Conservation (phyloP, 257 asterid genomes). For the Solanum peruvianum region DNA sequence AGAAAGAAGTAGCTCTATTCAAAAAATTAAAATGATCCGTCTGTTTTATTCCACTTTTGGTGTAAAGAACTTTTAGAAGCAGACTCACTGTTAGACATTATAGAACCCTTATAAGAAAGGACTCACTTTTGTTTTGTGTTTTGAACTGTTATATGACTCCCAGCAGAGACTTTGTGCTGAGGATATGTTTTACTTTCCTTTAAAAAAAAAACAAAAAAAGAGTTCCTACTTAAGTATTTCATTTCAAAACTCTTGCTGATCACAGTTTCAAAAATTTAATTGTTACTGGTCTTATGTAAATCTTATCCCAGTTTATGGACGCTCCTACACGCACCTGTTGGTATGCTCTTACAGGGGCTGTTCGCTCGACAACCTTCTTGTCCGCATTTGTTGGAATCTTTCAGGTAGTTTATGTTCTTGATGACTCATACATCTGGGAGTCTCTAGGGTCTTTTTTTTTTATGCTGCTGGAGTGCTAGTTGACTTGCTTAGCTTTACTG, state of each 20-base stretch:
- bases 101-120: not conserved
- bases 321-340: slow-evolving; percentile 83
- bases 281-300: not conserved
- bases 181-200: not conserved
- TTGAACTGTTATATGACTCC: not conserved
- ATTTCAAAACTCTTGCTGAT: not conserved
- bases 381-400: slow-evolving; percentile 94
- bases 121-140: not conserved
- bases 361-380: slow-evolving; percentile 90
- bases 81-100: not conserved
- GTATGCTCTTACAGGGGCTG: slow-evolving; percentile 81
- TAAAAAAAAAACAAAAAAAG: not conserved
- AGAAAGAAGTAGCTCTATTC: not conserved
- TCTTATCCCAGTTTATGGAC: slow-evolving; percentile 65
- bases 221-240: not conserved
- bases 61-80: not conserved
- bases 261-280: not conserved
- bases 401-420: slow-evolving; percentile 49
- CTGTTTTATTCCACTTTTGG: not conserved
- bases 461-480: not conserved
- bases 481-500: slow-evolving; percentile 8
- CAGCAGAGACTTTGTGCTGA: not conserved
- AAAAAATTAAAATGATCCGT: not conserved
- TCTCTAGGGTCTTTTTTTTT: not conserved
- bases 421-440: not conserved